Base-by-base conservation (phyloP, 768 basidiomycete species). In the Chalciporus piperatus region DNA sequence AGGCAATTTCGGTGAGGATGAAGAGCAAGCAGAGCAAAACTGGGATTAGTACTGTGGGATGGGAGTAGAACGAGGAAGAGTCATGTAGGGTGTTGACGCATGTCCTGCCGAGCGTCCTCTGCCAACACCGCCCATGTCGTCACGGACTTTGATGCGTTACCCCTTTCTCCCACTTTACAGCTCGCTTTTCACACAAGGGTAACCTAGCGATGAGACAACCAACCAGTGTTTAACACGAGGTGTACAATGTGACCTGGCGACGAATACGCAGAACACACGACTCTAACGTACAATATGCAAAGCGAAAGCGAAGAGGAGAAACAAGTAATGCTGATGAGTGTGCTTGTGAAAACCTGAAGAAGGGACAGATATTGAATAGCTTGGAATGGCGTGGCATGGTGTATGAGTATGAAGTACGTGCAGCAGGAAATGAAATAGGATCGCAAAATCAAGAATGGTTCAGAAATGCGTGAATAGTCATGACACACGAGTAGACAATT, bases 261-360 rank as follows among this genome's bases (percentile, higher is more conserved):
- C 46, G 38, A 17, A 35, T 47, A 48, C 44, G 47, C 41, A 58
- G 47, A 65, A 56, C 47, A 55, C 42, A 42, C 72, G 73, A 76
- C 58, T 63, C 65, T 70, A 74, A 59, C 64, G 68, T 80, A 80
- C 76, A 80, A 65, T 64, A 64, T 76, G 74, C 74, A 66, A 61
- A 63, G 16, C 35, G 35, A 37, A 37, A 37, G n/a, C 35, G 48
- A 59, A 60, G 46, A 57, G 59, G 53, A 20, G 48, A 47, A 45
- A 49, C 45, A 54, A 47, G 49, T 59, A 47, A 68, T 67, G 66
- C 61, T 57, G 57, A 56, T 65, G 61, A 60, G 56, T 65, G 55
- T 67, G 67, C 56, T 60, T 58, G 60, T 55, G 57, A 54, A 56
- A 46, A 66, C 54, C 51, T 49, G 50, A 42, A 49, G 43, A 60